A percentile compares a stretch with the other conserved stretches of the same genome.
Evolutionary conservation across 1,284 basidiomycete species (phyloP).

Genomic region (Pyrrhoderma lamaoense): DNA sequence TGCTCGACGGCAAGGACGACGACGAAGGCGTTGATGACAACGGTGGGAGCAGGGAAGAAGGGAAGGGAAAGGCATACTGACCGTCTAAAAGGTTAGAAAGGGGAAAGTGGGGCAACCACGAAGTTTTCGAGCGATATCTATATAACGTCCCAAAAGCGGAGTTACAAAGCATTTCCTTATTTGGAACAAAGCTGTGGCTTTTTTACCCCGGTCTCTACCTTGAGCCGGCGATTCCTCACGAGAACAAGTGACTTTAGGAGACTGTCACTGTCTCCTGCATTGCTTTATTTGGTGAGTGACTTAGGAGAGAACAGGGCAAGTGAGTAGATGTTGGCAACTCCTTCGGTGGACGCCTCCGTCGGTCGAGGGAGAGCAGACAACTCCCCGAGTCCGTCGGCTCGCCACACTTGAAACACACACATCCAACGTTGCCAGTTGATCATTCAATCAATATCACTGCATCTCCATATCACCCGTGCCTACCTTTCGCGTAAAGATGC

Average conservation of each 20-base stretch:
- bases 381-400: neutral
- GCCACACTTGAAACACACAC: neutral
- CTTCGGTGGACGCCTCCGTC: neutral
- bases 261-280: too few species aligned
- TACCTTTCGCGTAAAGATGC: constrained; percentile 15
- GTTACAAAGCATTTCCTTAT: constrained; percentile 11
- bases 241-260: neutral
- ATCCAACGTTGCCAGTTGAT: constrained; percentile 12
- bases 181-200: constrained; percentile 8
- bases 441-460: constrained; percentile 4
- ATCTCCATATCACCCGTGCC: constrained; percentile 2
- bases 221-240: neutral
- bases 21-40: neutral
- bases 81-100: constrained; percentile 14
- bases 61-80: constrained; percentile 7
- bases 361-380: neutral
- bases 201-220: neutral
- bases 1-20: neutral
- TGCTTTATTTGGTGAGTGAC: neutral
- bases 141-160: constrained; percentile 10
- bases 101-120: constrained; percentile 8
- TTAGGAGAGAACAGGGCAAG: neutral
- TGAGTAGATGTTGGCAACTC: too few species aligned
- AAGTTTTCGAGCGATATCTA: constrained; percentile 12
- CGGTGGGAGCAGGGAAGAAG: neutral